Evolutionary conservation across 148 eudicot species (phyloP).

Genomic region (Fagopyrum tataricum): DNA sequence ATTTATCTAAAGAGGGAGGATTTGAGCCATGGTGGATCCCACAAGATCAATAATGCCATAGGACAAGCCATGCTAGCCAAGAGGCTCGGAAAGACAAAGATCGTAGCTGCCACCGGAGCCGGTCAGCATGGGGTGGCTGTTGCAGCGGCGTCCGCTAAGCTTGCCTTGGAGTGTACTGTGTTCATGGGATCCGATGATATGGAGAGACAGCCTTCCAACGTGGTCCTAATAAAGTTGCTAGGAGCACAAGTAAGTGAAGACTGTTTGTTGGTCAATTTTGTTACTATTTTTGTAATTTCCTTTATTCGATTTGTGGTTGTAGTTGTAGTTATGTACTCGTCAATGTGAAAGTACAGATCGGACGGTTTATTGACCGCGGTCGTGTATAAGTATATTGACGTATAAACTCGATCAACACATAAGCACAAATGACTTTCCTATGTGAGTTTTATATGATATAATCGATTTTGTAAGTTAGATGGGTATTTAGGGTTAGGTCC

Average conservation of each 20-base stretch:
- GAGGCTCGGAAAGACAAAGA: slow-evolving; percentile 27
- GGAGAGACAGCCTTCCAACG: slow-evolving; percentile 39
- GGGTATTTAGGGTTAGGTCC: too few relatives aligned
- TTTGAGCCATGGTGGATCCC: slow-evolving; percentile 50
- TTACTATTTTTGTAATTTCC: background rate
- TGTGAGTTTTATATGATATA: too few relatives aligned
- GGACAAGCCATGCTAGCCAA: slow-evolving; percentile 55
- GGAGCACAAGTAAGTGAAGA: slow-evolving; percentile 36
- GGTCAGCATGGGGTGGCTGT: slow-evolving; percentile 61
- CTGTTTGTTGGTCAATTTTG: background rate
- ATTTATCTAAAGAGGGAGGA: slow-evolving; percentile 61
- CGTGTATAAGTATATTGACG: too few relatives aligned
- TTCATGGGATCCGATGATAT: slow-evolving; percentile 35
- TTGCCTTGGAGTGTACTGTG: slow-evolving; percentile 32
- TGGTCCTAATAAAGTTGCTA: slow-evolving; percentile 27
- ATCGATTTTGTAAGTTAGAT: too few relatives aligned
- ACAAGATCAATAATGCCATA: slow-evolving; percentile 60
- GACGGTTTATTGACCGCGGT: too few relatives aligned
- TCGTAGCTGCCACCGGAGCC: slow-evolving; percentile 47
- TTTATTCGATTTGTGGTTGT: background rate
- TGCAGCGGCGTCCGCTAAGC: slow-evolving; percentile 50
- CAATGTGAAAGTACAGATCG: too few relatives aligned
- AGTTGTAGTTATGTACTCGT: too few relatives aligned
- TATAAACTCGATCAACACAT: too few relatives aligned
- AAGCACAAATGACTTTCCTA: too few relatives aligned